Base-by-base conservation (phyloP, 805 yeast species). In the Ogataea nakhonphanomensis region DNA sequence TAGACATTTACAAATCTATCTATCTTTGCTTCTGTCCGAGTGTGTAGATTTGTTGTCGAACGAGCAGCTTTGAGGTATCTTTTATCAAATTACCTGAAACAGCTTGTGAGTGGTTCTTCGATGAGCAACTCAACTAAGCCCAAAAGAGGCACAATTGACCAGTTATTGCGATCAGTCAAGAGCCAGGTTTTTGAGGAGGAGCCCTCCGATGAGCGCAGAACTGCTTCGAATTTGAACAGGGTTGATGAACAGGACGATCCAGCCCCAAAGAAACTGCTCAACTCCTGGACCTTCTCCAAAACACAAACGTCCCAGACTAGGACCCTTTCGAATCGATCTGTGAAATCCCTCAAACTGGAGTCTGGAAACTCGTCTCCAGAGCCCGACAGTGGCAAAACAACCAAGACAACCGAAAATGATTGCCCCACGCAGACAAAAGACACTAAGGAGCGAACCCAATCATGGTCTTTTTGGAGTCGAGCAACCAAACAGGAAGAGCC, bases 381-480 rank as follows among this genome's bases (percentile, higher is more conserved):
- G 21, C 33, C 32, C 8, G 33, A 29, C 1, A 17, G 49, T 3
- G 52, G 38, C 12, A 15, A 23, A 5, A 45, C 34, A 30, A 49
- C 35, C 30, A 50, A 40, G 35, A 33, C 39, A 22, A 38, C 43
- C n/a, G 37, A 42, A 3, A 33, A 47, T 36, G 51, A 48, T 1
- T 37, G 41, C 8, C 47, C 41, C 10, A 9, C 21, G 7, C 43
- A 33, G 27, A 11, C 22, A 5, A n/a, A 25, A 11, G 40, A 25
- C 8, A 5, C 33, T 8, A 49, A 45, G 30, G 43, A 39, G 14
- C 40, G 57, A 23, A 22, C 54, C 2, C 50, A 37, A 11, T 57
- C 62, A 7, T 59, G 64, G 64, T 46, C 61, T 2, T 54, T 58
- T 35, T 59, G 63, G 64, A 2, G 12, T 15, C 15, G 37, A 27